Conservation (phyloP, 352 stramenopile species). For the Pythium scleroteichum region DNA sequence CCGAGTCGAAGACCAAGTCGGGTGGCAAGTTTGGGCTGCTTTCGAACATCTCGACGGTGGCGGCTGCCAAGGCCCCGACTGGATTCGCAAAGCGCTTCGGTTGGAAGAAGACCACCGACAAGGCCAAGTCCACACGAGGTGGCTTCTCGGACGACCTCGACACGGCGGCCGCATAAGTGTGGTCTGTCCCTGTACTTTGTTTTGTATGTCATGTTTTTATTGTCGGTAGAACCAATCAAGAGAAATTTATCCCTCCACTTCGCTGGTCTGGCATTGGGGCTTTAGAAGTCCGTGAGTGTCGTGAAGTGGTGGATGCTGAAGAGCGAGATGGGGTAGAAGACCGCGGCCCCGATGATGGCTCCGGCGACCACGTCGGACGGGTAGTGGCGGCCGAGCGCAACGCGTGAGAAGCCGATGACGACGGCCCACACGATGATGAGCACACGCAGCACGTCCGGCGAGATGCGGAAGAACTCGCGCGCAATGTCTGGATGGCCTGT, state of each 20-base stretch:
- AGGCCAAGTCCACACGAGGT: constrained; percentile 20
- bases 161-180: constrained; percentile 19
- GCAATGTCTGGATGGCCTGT: constrained; percentile 43
- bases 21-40: constrained; percentile 43
- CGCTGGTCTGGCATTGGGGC: no score
- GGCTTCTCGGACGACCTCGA: constrained; percentile 24
- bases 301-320: constrained; percentile 17
- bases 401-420: constrained; percentile 72
- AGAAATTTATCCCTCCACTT: no score
- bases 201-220: constrained; percentile 3
- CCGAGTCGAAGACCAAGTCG: constrained; percentile 36
- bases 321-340: constrained; percentile 34
- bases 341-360: constrained; percentile 56
- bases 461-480: constrained; percentile 54
- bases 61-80: constrained; percentile 28
- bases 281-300: constrained; percentile 12
- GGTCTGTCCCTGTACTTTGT: constrained; percentile 3
- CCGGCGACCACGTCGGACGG: constrained; percentile 74
- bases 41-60: constrained; percentile 34
- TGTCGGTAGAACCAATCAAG: constrained; percentile 1
- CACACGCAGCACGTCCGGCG: constrained; percentile 38
- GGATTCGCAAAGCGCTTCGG: constrained; percentile 48
- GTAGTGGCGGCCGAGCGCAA: constrained; percentile 85
- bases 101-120: constrained; percentile 41
- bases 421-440: constrained; percentile 61